Conservation (phyloP, 805 yeast genomes). For the Yarrowia deformans region DNA sequence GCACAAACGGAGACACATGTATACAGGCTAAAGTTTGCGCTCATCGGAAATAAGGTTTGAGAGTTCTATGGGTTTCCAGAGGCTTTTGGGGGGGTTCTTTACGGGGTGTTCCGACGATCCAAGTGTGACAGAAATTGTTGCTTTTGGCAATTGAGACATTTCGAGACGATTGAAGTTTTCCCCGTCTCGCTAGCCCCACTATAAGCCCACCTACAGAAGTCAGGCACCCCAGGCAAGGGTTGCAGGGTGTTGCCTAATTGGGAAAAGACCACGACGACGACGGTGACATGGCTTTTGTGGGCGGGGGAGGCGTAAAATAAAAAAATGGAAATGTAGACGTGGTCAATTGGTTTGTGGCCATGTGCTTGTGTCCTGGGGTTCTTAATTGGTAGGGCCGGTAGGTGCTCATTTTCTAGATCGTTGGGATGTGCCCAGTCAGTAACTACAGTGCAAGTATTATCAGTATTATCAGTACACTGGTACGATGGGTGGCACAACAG, state of each 20-base stretch:
- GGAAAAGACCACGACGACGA: constrained; percentile 24
- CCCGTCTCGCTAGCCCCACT: not conserved
- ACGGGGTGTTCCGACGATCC: not conserved
- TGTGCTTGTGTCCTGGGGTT: too few relatives aligned
- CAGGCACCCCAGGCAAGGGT: constrained; percentile 19
- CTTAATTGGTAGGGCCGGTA: too few relatives aligned
- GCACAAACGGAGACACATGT: not conserved
- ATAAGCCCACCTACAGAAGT: too few relatives aligned
- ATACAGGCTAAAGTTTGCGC: constrained; percentile 31
- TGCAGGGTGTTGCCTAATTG: constrained; percentile 15
- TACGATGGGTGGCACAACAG: too few relatives aligned
- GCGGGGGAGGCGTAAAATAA: not conserved
- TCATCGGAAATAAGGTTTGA: constrained; percentile 21
- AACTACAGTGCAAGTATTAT: too few relatives aligned
- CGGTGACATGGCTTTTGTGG: constrained; percentile 14
- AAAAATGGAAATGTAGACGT: too few relatives aligned
- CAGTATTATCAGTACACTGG: too few relatives aligned
- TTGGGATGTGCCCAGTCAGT: too few relatives aligned
- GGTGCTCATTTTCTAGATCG: too few relatives aligned
- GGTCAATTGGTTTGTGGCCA: too few relatives aligned
- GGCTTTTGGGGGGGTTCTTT: not conserved
- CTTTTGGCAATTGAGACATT: not conserved
- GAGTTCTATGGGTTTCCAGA: constrained; percentile 27
- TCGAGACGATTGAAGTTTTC: not conserved
- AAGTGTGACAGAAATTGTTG: too few relatives aligned